Conservation (phyloP, 2,329 filamentous ascomycete genomes). For the Colletotrichum liaoningense region DNA sequence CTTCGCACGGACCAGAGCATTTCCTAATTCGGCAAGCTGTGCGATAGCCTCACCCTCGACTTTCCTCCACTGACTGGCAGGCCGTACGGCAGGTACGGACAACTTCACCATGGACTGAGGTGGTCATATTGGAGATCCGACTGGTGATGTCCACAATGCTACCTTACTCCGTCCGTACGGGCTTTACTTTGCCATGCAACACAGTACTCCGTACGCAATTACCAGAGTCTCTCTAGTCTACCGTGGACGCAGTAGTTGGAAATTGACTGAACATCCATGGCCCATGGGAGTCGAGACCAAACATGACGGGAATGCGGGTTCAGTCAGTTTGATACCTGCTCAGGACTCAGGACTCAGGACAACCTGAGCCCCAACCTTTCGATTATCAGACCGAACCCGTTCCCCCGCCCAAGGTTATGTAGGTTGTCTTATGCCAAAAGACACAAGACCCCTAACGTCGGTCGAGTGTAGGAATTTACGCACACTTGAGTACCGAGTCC, state of each 20-base stretch:
- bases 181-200: neutral
- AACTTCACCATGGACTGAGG: too few species aligned
- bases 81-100: neutral
- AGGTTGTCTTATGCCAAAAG: neutral
- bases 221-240: neutral
- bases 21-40: slow-evolving; percentile 31
- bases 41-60: slow-evolving; percentile 14
- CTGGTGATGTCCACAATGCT: neutral
- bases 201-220: neutral
- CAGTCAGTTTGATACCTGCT: neutral
- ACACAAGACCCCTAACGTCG: neutral
- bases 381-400: neutral
- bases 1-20: neutral
- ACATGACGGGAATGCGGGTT: neutral
- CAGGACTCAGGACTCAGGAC: neutral
- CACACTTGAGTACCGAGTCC: too few species aligned
- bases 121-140: neutral
- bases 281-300: neutral
- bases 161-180: neutral
- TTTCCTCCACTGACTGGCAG: neutral
- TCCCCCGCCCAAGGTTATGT: too few species aligned
- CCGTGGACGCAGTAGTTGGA: neutral
- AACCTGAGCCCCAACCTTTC: neutral
- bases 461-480: neutral
- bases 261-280: neutral